A percentile compares a stretch with the other conserved stretches of the same genome.
phyloP scores from a whole-genome alignment of 345 rosid genomes.

The Streptanthus diversifolius region DNA sequence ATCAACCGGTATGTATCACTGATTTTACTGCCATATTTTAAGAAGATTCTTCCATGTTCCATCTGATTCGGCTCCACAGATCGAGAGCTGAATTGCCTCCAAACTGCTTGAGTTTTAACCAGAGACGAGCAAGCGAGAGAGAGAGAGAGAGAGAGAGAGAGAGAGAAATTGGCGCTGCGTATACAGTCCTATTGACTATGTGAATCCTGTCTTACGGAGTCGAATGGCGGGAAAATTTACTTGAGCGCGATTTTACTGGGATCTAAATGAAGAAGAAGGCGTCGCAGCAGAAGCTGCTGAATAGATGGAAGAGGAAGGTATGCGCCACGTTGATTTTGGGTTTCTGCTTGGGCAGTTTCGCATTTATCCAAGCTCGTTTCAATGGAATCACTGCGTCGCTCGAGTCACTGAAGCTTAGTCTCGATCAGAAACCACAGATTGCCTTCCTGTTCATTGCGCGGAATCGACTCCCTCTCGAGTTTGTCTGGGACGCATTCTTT shows the following conservation, averaged over 20 bases:
- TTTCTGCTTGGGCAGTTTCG: constrained; percentile 57
- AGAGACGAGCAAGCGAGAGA: not conserved
- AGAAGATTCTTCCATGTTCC: constrained; percentile 23
- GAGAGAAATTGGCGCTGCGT: not conserved
- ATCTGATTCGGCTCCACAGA: constrained; percentile 26
- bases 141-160: not conserved
- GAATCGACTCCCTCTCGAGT: constrained; percentile 81
- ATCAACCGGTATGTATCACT: not conserved
- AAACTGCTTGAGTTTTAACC: not conserved
- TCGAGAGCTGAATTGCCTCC: constrained; percentile 18
- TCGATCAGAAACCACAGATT: constrained; percentile 48
- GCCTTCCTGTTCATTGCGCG: constrained; percentile 86
- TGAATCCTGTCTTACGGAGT: not conserved
- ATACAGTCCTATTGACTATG: constrained; percentile 4
- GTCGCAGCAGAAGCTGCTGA: constrained; percentile 44
- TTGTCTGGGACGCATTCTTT: constrained; percentile 82
- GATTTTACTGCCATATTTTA: not conserved
- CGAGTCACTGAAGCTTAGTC: constrained; percentile 43
- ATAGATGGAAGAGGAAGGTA: constrained; percentile 71
- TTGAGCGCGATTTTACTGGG: constrained; percentile 2
- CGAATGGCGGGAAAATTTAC: constrained; percentile 31
- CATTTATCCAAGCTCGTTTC: constrained; percentile 61
- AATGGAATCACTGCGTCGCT: constrained; percentile 41
- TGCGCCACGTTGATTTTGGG: constrained; percentile 40
- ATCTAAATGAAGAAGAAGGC: constrained; percentile 66